Conservation (phyloP, 257 asterid species). For the Solanum dulcamara region DNA sequence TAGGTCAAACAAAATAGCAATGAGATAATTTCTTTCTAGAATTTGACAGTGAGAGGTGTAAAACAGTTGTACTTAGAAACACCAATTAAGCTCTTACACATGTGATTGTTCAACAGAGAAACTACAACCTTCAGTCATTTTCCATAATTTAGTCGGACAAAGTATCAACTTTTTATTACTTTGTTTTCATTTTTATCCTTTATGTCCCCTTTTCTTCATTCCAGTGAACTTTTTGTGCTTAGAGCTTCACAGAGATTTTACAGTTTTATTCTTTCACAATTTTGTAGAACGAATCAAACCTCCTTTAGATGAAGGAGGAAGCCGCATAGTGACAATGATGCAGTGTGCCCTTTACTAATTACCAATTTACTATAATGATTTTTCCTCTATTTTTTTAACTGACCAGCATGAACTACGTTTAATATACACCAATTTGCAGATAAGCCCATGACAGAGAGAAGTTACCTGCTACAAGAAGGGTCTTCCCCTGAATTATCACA, state of each 20-base stretch:
- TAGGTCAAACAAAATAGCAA: neutral
- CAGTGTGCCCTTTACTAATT: neutral
- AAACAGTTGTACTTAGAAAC: neutral
- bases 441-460: neutral
- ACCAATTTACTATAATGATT: neutral
- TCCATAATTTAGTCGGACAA: neutral
- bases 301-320: neutral
- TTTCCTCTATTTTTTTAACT: neutral
- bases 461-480: conserved; percentile 91
- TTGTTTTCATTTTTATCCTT: neutral
- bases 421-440: neutral
- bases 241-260: neutral
- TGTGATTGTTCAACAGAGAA: neutral
- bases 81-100: neutral
- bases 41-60: neutral
- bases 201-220: neutral
- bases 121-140: neutral
- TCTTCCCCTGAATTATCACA: conserved; percentile 98
- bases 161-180: neutral
- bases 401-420: neutral
- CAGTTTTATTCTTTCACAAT: neutral
- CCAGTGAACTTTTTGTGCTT: neutral
- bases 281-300: neutral
- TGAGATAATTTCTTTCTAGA: neutral
- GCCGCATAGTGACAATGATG: neutral